Conservation (phyloP, 148 eudicot genomes). For the Silene uniflora region DNA sequence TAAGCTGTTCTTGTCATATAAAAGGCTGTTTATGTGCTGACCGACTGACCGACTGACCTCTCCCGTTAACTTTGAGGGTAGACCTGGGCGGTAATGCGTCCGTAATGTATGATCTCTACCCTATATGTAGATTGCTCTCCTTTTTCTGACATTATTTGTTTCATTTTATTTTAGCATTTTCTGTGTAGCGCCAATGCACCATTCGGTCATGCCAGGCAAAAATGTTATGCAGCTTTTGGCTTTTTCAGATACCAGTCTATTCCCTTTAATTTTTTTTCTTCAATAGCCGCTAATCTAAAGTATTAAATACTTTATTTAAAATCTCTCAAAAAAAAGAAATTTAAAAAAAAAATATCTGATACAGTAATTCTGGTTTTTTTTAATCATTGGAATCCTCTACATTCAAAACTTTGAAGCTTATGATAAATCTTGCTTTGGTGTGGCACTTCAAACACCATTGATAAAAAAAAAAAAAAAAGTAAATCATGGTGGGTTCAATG, state of each 20-base stretch:
- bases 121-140: conserved; percentile 13
- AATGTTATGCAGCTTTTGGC: background rate
- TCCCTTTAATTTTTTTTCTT: background rate
- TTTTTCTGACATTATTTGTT: background rate
- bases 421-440: background rate
- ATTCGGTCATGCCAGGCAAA: background rate
- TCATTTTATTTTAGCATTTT: background rate
- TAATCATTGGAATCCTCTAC: too few species aligned
- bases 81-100: conserved; percentile 8
- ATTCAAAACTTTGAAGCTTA: background rate
- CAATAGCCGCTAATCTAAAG: background rate
- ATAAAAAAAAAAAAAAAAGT: too few species aligned
- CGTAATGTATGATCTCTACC: conserved; percentile 1
- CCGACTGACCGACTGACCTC: background rate
- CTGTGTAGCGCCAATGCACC: background rate
- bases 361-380: too few species aligned
- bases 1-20: background rate
- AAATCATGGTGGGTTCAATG: background rate
- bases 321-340: too few species aligned
- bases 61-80: background rate
- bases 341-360: too few species aligned
- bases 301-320: too few species aligned
- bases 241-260: background rate
- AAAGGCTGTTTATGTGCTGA: conserved; percentile 10
- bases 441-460: background rate